phyloP scores from a whole-genome alignment of 129 eudicot species.

The Pseudognaphalium luteoalbum region DNA sequence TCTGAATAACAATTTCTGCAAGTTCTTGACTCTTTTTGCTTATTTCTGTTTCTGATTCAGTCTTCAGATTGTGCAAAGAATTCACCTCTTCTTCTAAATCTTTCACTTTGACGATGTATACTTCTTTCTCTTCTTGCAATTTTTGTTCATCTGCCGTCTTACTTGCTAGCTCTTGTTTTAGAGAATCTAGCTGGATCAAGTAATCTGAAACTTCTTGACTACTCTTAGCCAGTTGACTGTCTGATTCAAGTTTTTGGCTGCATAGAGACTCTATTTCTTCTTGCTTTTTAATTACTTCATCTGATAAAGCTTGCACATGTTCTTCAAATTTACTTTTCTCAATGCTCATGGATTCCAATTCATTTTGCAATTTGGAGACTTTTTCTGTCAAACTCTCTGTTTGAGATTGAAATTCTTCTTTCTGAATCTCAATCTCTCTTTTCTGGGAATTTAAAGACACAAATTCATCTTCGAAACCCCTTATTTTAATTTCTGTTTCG shows the following conservation, averaged over 20 bases:
- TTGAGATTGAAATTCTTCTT: constrained; percentile 46
- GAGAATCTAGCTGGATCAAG: constrained; percentile 49
- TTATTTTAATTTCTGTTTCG: constrained; percentile 48
- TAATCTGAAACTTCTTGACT: constrained; percentile 50
- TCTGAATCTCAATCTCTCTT: constrained; percentile 62
- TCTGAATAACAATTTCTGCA: constrained; percentile 44
- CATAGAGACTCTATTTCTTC: constrained; percentile 47
- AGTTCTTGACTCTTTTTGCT: constrained; percentile 35
- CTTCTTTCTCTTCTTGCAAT: constrained; percentile 56
- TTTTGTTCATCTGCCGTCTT: constrained; percentile 47
- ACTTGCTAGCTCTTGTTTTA: constrained; percentile 55
- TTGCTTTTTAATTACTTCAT: constrained; percentile 49
- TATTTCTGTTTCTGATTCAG: constrained; percentile 45
- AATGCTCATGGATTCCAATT: constrained; percentile 41
- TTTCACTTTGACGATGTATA: constrained; percentile 22
- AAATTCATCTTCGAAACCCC: constrained; percentile 61
- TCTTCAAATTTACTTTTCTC: constrained; percentile 52
- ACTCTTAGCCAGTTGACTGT: constrained; percentile 44
- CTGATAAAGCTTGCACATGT: constrained; percentile 35
- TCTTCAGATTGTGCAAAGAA: constrained; percentile 32
- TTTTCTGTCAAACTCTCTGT: constrained; percentile 47
- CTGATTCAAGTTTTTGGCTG: constrained; percentile 49
- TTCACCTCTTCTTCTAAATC: constrained; percentile 40
- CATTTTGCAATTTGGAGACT: constrained; percentile 42
- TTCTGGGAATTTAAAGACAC: constrained; percentile 49